Percentiles rank a stretch among this genome's conserved stretches.
These are phyloP conservation scores for Bacidia gigantensis DNA, from an alignment of 495 filamentous ascomycete species.

Conservation along the genomic window DNA sequence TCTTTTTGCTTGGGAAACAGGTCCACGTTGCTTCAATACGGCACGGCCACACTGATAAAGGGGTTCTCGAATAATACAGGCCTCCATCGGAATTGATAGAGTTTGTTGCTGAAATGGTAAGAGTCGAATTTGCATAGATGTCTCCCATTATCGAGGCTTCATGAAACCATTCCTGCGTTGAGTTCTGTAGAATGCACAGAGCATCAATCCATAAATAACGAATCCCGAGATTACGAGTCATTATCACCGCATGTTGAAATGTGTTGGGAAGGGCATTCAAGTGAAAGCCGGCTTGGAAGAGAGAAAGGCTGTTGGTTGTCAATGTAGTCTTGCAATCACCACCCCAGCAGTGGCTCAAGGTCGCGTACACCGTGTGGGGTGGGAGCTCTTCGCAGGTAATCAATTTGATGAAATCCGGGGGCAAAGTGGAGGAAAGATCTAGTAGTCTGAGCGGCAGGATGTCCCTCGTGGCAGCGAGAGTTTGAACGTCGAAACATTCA, in stretches of 20 bases:
- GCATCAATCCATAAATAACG: background rate
- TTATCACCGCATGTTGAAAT: background rate
- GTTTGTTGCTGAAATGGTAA: background rate
- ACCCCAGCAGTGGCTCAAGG: slow-evolving; percentile 1
- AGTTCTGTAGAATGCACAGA: background rate
- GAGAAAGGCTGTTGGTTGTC: background rate
- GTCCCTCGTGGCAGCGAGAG: no score
- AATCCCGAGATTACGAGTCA: background rate
- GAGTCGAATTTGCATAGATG: background rate
- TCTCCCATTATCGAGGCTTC: slow-evolving; percentile 2
- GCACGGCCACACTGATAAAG: background rate
- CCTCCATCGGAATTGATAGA: background rate
- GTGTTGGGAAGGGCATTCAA: background rate
- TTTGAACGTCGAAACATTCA: no score
- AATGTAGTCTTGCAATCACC: background rate
- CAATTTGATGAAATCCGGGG: no score
- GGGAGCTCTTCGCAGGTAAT: no score
- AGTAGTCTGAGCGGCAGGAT: no score
- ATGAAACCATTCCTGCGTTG: background rate
- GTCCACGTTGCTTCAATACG: background rate
- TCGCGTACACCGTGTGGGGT: background rate
- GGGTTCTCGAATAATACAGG: background rate
- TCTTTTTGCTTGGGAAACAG: no score
- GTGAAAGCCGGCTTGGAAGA: background rate
- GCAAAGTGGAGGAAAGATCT: no score